Percentiles rank a stretch among this genome's conserved stretches.
These are phyloP conservation scores for Rhizoclosmatium sp. DNA, from an alignment of 192 early-diverging fungal species.

Conservation along the genomic window DNA sequence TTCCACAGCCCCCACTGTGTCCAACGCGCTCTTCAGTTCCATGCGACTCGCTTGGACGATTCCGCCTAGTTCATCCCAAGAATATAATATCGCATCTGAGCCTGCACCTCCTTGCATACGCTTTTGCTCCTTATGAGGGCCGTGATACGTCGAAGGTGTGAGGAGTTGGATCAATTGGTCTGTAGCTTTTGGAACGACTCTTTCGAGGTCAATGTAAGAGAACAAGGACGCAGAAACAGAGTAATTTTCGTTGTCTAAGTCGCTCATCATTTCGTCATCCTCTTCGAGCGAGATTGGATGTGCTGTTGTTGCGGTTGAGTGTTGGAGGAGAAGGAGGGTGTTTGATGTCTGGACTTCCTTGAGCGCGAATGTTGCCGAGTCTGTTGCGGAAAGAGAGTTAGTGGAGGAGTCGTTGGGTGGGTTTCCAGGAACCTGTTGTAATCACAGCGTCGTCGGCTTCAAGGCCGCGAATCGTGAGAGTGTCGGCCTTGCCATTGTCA, in stretches of 20 bases:
- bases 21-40: conserved; percentile 37
- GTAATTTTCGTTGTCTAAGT: not conserved
- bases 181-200: not conserved
- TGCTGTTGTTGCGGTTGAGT: not conserved
- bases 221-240: conserved; percentile 1
- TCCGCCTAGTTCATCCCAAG: conserved; percentile 12
- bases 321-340: conserved; percentile 38
- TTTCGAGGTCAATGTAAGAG: conserved; percentile 3
- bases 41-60: conserved; percentile 41
- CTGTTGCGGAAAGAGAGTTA: not conserved
- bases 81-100: not conserved
- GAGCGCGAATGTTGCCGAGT: conserved; percentile 40
- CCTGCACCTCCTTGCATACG: not conserved
- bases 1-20: conserved; percentile 37
- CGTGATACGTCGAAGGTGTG: not conserved
- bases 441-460: conserved; percentile 41
- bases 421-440: conserved; percentile 32
- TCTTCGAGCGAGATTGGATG: conserved; percentile 1
- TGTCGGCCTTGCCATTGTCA: not conserved
- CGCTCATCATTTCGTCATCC: not conserved
- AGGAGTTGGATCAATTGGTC: conserved; percentile 3
- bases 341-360: conserved; percentile 53
- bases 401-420: not conserved
- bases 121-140: conserved; percentile 8
- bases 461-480: conserved; percentile 38